Evolutionary conservation across 352 stramenopile species (phyloP).

Genomic region (Pythium vanterpoolii): DNA sequence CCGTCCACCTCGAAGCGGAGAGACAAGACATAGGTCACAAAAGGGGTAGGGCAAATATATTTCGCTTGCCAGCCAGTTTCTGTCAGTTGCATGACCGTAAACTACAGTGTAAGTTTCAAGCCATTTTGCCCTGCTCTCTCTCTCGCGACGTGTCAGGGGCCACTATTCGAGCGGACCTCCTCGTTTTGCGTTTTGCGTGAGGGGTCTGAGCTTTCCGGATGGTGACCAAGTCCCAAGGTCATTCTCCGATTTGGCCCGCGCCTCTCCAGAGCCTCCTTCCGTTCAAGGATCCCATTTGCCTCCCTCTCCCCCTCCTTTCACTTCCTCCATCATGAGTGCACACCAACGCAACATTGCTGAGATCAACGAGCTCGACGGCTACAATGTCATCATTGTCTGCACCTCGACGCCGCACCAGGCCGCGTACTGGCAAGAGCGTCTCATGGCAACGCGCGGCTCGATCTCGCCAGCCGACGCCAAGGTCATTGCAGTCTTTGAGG

Average conservation of each 20-base stretch:
- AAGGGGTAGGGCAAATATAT: slow-evolving; percentile 21
- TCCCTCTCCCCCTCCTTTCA: slow-evolving; percentile 3
- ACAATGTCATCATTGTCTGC: slow-evolving; percentile 97
- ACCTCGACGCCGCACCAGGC: slow-evolving; percentile 96
- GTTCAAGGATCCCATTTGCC: not conserved
- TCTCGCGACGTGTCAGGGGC: not conserved
- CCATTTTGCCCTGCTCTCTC: not conserved
- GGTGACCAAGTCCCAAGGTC: not conserved
- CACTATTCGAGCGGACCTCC: slow-evolving; percentile 7
- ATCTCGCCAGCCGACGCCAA: slow-evolving; percentile 86
- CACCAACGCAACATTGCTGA: slow-evolving; percentile 83
- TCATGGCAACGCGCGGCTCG: slow-evolving; percentile 81
- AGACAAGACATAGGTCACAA: slow-evolving; percentile 3
- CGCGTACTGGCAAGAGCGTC: slow-evolving; percentile 95
- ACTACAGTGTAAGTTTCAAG: slow-evolving; percentile 10
- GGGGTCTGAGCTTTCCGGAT: not conserved
- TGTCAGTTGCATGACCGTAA: slow-evolving; percentile 5
- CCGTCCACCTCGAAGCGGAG: not conserved
- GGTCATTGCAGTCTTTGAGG: slow-evolving; percentile 95
- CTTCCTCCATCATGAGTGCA: slow-evolving; percentile 27
- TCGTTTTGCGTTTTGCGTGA: not conserved
- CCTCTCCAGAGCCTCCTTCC: not conserved
- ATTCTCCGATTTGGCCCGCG: slow-evolving; percentile 25
- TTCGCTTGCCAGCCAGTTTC: not conserved
- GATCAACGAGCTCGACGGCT: slow-evolving; percentile 88